phyloP scores from a whole-genome alignment of 192 early-diverging fungal species.

The Rhizophagus sp. region DNA sequence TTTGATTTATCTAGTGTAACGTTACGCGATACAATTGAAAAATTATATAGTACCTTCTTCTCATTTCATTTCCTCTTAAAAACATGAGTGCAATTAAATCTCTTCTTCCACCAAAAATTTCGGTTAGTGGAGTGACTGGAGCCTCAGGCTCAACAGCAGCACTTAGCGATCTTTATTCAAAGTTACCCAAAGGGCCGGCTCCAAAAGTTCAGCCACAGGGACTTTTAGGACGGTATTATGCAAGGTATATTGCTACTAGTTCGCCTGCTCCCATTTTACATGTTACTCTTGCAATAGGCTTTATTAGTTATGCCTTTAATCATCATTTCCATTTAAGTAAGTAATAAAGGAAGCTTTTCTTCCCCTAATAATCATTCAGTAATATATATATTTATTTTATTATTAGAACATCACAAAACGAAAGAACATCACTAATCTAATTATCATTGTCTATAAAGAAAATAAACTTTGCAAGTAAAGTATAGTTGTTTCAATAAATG shows the following conservation, averaged over 20 bases:
- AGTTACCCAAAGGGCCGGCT: slow-evolving; percentile 13
- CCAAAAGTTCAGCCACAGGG: neutral
- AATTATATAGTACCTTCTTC: too few relatives aligned
- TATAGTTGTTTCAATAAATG: too few relatives aligned
- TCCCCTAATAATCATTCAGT: neutral
- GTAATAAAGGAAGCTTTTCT: neutral
- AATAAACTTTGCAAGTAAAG: too few relatives aligned
- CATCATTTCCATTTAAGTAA: slow-evolving; percentile 23
- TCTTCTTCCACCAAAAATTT: slow-evolving; percentile 16
- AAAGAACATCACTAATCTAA: neutral
- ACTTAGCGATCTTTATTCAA: neutral
- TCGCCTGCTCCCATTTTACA: slow-evolving; percentile 24
- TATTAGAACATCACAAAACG: slow-evolving; percentile 6
- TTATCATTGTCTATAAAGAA: neutral
- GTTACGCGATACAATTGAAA: too few relatives aligned
- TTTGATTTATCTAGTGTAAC: too few relatives aligned
- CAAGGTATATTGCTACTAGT: slow-evolving; percentile 15
- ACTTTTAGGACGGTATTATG: neutral
- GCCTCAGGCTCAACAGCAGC: neutral
- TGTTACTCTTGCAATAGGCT: slow-evolving; percentile 2
- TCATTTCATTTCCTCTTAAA: too few relatives aligned
- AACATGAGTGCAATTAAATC: slow-evolving; percentile 5
- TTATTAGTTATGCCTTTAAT: neutral
- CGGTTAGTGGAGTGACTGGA: neutral
- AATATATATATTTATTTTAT: neutral